Base-by-base conservation (phyloP, 345 rosid genomes). In the Sonneratia alba region DNA sequence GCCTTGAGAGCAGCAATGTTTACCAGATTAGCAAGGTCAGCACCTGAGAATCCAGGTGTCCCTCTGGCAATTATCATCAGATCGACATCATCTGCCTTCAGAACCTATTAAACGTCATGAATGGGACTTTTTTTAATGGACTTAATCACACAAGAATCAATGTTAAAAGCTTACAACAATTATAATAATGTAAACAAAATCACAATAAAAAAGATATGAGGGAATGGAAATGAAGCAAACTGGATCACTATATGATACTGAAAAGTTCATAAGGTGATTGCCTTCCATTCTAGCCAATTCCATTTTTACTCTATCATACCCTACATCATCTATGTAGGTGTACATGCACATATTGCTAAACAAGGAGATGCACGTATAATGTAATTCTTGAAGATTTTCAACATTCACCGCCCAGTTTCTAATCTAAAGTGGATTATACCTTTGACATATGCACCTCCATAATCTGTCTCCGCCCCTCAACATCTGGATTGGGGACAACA, bases 1-100 rank as follows among this genome's bases (percentile, higher is more conserved):
- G 98, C 98, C 79, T 95, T 95, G 15, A 92, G 83, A 69, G 99
- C 99, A 70, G 99, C 97, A 69, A 90, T 80, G 14, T 95, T 95
- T 61, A 92, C 87, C 74, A 95, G 71, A 71, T 92, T 92, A 7
- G 99, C 98, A 63, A 92, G 88, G 82, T 95, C 99, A 70, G 98
- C 99, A 24, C 98, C 99, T 1, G 98, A 95, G 78, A 92, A 95
- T 64, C 99, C 97, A 47, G 99, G 97, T 8, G 98, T 92, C 55
- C 97, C 99, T 83, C 98, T 82, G 36, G 99, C 98, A 11, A 95
- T 92, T 77, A 90, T 89, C 92, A 86, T 92, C 81, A 90, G 75
- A 84, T 92, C 99, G 38, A 96, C 94, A 82, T 92, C 99, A 56
- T 90, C 92, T 9, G 87, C 91, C 86, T 88, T 89, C 74, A 90